These are phyloP conservation scores for Pulveroboletus frians DNA, from an alignment of 768 basidiomycete species.

Conservation along the genomic window DNA sequence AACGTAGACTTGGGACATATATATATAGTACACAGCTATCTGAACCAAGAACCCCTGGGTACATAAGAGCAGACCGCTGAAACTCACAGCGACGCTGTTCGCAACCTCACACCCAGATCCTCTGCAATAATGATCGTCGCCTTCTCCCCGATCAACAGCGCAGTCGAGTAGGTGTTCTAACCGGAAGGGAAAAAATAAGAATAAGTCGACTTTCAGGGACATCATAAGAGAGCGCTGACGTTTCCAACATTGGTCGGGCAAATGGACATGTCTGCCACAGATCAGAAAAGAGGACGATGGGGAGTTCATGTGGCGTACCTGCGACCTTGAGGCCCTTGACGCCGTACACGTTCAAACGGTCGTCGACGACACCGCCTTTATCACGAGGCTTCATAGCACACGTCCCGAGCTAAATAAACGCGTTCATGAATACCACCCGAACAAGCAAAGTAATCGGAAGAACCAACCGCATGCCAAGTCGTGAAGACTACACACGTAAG, in stretches of 20 bases:
- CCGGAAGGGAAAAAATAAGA: background rate
- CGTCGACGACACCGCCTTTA: conserved; percentile 58
- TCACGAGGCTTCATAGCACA: conserved; percentile 65
- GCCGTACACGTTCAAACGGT: conserved; percentile 57
- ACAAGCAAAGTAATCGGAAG: too few species aligned
- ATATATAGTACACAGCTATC: too few species aligned
- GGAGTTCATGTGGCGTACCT: conserved; percentile 30
- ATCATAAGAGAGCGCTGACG: background rate
- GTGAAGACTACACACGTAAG: background rate
- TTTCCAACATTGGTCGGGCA: conserved; percentile 24
- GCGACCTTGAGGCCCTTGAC: conserved; percentile 56
- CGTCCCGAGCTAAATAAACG: conserved; percentile 47
- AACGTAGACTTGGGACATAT: too few species aligned
- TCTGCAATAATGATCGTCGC: conserved; percentile 55
- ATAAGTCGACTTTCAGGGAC: background rate
- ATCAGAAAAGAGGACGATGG: too few species aligned
- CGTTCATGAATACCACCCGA: too few species aligned
- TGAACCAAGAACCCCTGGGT: too few species aligned
- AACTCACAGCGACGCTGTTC: too few species aligned
- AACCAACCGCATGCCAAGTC: conserved; percentile 16
- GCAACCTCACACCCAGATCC: conserved; percentile 30
- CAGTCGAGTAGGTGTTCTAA: conserved; percentile 41
- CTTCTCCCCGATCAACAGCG: conserved; percentile 52
- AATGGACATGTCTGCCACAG: conserved; percentile 34
- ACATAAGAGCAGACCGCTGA: too few species aligned